These are phyloP conservation scores for Lasiosphaeria hispida DNA, from an alignment of 495 filamentous ascomycete species.

Conservation along the genomic window DNA sequence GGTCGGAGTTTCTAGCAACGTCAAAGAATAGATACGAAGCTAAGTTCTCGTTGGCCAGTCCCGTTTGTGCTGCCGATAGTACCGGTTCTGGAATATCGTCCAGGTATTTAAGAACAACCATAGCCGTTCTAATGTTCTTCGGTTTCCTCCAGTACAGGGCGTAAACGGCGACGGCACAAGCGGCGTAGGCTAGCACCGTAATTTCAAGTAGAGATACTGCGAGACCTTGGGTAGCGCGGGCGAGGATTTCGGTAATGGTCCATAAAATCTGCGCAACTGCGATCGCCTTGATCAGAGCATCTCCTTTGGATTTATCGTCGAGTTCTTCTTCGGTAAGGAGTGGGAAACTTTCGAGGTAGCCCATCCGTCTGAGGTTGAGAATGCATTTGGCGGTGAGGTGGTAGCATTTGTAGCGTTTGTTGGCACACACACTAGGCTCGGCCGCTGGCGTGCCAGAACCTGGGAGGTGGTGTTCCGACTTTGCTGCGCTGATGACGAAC, in stretches of 20 bases:
- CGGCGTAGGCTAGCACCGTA: background rate
- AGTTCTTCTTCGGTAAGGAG: background rate
- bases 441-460: too few species aligned
- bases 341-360: background rate
- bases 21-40: too few species aligned
- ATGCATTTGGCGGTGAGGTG: background rate
- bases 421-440: background rate
- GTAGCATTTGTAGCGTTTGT: background rate
- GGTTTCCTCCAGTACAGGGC: too few species aligned
- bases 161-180: too few species aligned
- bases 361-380: background rate
- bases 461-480: too few species aligned
- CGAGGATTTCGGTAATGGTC: background rate
- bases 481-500: background rate
- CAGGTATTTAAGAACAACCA: background rate
- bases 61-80: too few species aligned
- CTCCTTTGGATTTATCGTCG: background rate
- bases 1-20: too few species aligned
- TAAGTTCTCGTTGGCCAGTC: too few species aligned
- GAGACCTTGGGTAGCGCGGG: background rate
- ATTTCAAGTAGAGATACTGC: background rate
- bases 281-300: background rate
- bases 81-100: too few species aligned
- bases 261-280: background rate
- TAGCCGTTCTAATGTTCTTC: background rate